These are phyloP conservation scores for Choiromyces venosus DNA, from an alignment of 495 filamentous ascomycete species.

Conservation along the genomic window DNA sequence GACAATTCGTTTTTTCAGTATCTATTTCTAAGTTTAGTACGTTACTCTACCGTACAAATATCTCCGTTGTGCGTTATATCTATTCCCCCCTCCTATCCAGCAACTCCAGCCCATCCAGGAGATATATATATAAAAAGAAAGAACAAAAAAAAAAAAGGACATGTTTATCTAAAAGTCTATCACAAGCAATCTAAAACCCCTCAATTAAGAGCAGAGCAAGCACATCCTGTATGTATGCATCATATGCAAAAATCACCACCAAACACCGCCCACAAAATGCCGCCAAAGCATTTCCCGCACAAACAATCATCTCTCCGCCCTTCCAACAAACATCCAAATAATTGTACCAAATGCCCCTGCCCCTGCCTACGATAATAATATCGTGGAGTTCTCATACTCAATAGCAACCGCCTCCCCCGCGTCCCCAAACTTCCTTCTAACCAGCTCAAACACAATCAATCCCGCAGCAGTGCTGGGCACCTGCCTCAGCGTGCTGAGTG, in stretches of 20 bases:
- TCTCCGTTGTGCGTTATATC: not conserved
- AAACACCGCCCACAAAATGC: not conserved
- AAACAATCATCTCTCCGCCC: not conserved
- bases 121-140: too few relatives aligned
- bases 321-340: not conserved
- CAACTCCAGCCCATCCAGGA: not conserved
- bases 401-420: constrained; percentile 53
- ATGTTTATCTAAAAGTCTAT: not conserved
- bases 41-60: not conserved
- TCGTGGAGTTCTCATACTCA: constrained; percentile 25
- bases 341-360: not conserved
- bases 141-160: not conserved
- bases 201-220: not conserved
- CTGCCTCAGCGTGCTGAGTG: constrained; percentile 67
- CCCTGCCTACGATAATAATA: constrained; percentile 24
- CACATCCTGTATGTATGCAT: not conserved
- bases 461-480: constrained; percentile 86
- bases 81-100: not conserved
- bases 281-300: not conserved
- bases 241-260: not conserved
- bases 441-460: constrained; percentile 81
- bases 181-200: not conserved
- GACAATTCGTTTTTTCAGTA: not conserved
- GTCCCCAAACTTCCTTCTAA: constrained; percentile 68
- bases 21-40: not conserved